A percentile compares a stretch with the other conserved stretches of the same genome.
Conservation (phyloP, 23 red algal species). For the Agarophyton chilense region DNA sequence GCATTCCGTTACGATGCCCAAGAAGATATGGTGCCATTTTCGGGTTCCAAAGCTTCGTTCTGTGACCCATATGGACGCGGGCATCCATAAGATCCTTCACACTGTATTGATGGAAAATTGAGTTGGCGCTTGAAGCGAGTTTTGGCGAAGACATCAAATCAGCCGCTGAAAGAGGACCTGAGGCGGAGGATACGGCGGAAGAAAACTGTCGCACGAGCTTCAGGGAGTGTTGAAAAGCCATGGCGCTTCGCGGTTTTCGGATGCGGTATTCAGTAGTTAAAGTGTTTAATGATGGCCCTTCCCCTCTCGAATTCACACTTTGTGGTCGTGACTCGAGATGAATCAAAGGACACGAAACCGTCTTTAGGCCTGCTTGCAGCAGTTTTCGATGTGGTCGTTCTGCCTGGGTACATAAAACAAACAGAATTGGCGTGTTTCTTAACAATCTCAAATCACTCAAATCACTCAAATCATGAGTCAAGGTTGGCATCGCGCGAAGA, state of each 20-base stretch:
- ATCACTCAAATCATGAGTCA: too few relatives aligned
- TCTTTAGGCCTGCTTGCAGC: too few relatives aligned
- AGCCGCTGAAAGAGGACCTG: background rate
- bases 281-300: too few relatives aligned
- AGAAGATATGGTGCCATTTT: constrained; percentile 89
- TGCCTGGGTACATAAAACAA: too few relatives aligned
- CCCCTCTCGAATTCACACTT: too few relatives aligned
- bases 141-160: constrained; percentile 7
- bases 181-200: background rate
- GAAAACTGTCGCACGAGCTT: background rate
- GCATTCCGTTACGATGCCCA: constrained; percentile 95
- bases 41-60: constrained; percentile 85
- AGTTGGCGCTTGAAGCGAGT: constrained; percentile 14
- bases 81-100: constrained; percentile 80
- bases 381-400: too few relatives aligned
- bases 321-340: too few relatives aligned
- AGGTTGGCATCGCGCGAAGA: too few relatives aligned
- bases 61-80: constrained; percentile 95
- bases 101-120: constrained; percentile 34
- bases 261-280: background rate
- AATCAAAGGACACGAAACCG: too few relatives aligned
- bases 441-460: too few relatives aligned
- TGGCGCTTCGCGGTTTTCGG: background rate
- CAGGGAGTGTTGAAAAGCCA: background rate
- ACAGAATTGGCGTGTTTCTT: too few relatives aligned